Percentiles rank a stretch among this genome's conserved stretches.
Evolutionary conservation across 2,329 filamentous ascomycete genomes (phyloP).

Genomic region (Chrysosporium queenslandicum): DNA sequence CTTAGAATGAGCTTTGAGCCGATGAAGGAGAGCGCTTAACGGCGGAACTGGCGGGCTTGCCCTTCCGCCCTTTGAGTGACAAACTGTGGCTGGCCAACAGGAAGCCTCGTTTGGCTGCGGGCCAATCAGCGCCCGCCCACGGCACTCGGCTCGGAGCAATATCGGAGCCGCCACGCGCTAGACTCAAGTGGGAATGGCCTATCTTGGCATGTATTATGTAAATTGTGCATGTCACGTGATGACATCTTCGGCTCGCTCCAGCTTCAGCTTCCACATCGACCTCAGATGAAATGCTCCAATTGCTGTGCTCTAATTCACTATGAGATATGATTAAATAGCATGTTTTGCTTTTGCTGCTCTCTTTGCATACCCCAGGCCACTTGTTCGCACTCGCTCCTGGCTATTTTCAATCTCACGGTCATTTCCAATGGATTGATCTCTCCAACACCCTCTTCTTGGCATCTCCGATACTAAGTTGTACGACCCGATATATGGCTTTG

Average conservation of each 20-base stretch:
- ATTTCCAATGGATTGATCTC: too few relatives aligned
- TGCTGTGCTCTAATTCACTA: too few relatives aligned
- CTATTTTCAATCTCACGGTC: too few relatives aligned
- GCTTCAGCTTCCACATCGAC: too few relatives aligned
- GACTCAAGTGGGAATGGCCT: neutral
- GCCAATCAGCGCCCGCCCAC: slow-evolving; percentile 3
- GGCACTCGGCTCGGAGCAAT: slow-evolving; percentile 9
- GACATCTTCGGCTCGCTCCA: neutral
- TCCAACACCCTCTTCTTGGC: neutral
- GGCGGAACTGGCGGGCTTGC: neutral
- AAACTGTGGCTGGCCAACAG: neutral
- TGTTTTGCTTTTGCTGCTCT: neutral
- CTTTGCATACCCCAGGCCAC: too few relatives aligned
- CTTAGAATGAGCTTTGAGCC: neutral
- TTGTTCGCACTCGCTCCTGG: too few relatives aligned
- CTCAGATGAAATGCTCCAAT: too few relatives aligned
- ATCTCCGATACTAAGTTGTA: neutral
- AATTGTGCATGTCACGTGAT: neutral
- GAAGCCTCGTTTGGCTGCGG: neutral
- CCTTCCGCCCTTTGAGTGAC: slow-evolving; percentile 3
- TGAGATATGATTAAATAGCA: too few relatives aligned
- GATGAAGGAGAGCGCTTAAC: slow-evolving; percentile 10
- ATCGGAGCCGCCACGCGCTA: neutral
- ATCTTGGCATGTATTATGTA: neutral
- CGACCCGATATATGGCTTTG: too few relatives aligned